Evolutionary conservation across 2,329 filamentous ascomycete genomes (phyloP).

Genomic region (Sclerotinia trifoliorum): DNA sequence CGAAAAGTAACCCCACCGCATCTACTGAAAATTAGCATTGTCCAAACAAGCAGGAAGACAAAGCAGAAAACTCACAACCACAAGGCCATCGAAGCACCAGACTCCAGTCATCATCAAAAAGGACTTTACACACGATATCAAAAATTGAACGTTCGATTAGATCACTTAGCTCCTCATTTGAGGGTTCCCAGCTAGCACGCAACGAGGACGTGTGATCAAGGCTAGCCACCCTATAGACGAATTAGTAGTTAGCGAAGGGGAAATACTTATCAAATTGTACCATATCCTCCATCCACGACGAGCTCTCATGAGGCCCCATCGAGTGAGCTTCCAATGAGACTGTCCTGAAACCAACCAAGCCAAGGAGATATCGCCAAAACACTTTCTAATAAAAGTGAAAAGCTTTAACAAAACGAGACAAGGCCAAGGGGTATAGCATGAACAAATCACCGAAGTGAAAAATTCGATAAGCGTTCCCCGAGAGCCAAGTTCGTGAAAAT

Average conservation of each 20-base stretch:
- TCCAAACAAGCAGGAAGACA: too few relatives aligned
- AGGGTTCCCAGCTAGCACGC: slow-evolving; percentile 14
- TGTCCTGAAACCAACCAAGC: not conserved
- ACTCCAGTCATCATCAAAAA: too few relatives aligned
- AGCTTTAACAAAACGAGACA: not conserved
- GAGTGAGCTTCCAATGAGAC: slow-evolving; percentile 17
- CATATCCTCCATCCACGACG: not conserved
- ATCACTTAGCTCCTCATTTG: slow-evolving; percentile 14
- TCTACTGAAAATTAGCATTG: too few relatives aligned
- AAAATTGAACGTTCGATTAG: not conserved
- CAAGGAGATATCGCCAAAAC: slow-evolving; percentile 5
- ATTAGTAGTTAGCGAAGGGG: slow-evolving; percentile 5
- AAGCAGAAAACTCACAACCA: too few relatives aligned
- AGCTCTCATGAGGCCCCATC: slow-evolving; percentile 14
- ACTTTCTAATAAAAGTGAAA: not conserved
- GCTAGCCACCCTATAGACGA: slow-evolving; percentile 12
- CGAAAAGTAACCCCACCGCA: too few relatives aligned
- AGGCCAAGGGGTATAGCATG: slow-evolving; percentile 1
- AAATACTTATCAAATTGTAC: not conserved
- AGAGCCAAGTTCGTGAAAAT: not conserved
- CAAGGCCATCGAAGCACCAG: not conserved
- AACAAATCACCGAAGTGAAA: slow-evolving; percentile 1
- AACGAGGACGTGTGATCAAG: slow-evolving; percentile 14
- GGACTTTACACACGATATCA: not conserved
- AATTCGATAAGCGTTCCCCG: not conserved